phyloP scores from a whole-genome alignment of 192 early-diverging fungal genomes.

The Coemansia sp. region DNA sequence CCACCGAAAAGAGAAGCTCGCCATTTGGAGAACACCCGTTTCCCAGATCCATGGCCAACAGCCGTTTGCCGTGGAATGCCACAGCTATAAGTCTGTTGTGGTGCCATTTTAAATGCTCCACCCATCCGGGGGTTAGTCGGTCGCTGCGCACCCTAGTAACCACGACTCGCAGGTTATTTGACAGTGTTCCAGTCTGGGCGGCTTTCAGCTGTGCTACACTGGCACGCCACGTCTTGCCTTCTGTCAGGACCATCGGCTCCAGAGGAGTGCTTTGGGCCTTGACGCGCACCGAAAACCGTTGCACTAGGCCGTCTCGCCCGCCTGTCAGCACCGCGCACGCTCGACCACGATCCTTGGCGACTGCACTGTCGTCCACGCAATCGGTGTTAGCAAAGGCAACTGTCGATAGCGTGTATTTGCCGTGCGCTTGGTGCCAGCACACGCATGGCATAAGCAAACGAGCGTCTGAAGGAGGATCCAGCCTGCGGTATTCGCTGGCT shows the following conservation, averaged over 20 bases:
- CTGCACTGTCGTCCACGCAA: neutral
- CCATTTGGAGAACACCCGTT: neutral
- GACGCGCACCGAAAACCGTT: neutral
- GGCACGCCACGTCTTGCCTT: no score
- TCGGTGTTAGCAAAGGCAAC: neutral
- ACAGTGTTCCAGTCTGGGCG: neutral
- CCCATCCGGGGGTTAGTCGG: conserved; percentile 76
- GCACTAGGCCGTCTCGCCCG: conserved; percentile 27
- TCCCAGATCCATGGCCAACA: conserved; percentile 69
- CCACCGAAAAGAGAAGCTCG: conserved; percentile 69
- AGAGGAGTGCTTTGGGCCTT: neutral
- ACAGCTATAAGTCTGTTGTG: conserved; percentile 60
- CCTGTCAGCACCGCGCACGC: conserved; percentile 13
- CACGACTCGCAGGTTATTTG: neutral
- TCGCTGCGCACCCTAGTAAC: conserved; percentile 13
- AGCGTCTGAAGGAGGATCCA: neutral
- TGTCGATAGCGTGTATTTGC: conserved; percentile 7
- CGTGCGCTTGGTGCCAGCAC: conserved; percentile 7
- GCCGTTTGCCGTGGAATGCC: conserved; percentile 72
- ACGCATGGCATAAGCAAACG: neutral
- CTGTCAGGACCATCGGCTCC: conserved; percentile 68
- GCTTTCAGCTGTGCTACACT: no score
- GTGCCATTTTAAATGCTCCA: conserved; percentile 62
- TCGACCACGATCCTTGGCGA: neutral
- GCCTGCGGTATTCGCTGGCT: neutral